phyloP scores from a whole-genome alignment of 73 alveolate genomes.

The Effrenium voratum region DNA sequence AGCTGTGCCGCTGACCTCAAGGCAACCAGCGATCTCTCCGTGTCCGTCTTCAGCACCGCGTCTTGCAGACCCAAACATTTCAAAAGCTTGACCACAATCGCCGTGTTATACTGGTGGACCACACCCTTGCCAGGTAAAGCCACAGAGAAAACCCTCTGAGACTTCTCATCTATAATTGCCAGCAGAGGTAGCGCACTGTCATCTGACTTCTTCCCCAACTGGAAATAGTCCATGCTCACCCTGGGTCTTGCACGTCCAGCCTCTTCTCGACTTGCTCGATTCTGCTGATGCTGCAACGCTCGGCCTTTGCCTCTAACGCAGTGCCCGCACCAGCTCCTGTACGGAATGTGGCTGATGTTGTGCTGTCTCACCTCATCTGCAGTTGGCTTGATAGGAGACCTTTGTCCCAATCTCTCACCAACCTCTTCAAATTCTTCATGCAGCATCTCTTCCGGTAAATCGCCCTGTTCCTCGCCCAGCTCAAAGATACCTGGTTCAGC shows the following conservation, averaged over 20 bases:
- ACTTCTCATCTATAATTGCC: neutral
- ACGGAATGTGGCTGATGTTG: conserved; percentile 4
- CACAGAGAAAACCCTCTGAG: neutral
- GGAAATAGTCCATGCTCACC: neutral
- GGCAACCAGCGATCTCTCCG: conserved; percentile 3
- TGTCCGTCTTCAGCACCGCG: conserved; percentile 40
- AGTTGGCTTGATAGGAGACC: conserved; percentile 13
- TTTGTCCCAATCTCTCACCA: neutral
- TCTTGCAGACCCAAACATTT: neutral
- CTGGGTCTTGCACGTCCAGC: neutral
- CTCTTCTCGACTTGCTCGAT: no score
- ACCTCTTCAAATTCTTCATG: neutral
- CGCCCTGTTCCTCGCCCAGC: no score
- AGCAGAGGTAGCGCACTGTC: neutral
- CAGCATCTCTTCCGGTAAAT: no score
- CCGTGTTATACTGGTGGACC: neutral
- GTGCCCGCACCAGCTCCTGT: conserved; percentile 23
- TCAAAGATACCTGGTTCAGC: no score
- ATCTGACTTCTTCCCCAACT: neutral
- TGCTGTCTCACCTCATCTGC: neutral
- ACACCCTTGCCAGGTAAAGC: neutral
- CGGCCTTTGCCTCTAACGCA: conserved; percentile 37
- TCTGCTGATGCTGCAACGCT: neutral
- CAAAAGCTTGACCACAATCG: neutral
- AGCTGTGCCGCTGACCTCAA: neutral